Conservation (phyloP, 371 early-diverging fungal species). For the Rhizopus sp. region DNA sequence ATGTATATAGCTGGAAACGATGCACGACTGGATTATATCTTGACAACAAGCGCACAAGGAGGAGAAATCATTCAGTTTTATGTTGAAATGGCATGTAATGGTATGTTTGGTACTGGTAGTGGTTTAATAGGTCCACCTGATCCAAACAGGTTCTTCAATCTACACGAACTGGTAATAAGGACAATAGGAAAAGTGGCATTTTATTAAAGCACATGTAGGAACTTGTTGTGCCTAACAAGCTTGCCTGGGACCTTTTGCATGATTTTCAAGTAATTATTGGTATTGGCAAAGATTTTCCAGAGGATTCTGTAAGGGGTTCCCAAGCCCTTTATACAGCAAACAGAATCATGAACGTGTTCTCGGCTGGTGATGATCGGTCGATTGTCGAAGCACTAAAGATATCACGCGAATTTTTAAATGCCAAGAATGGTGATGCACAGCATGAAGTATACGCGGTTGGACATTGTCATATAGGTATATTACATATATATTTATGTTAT, state of each 20-base stretch:
- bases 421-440: slow-evolving; percentile 44
- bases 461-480: slow-evolving; percentile 39
- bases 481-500: background rate
- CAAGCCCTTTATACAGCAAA: slow-evolving; percentile 87
- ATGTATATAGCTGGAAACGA: slow-evolving; percentile 46
- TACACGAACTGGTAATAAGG: slow-evolving; percentile 39
- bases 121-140: slow-evolving; percentile 67
- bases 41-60: slow-evolving; percentile 63
- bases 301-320: slow-evolving; percentile 68
- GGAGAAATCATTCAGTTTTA: slow-evolving; percentile 76
- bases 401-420: slow-evolving; percentile 60
- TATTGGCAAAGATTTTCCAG: slow-evolving; percentile 75
- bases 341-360: slow-evolving; percentile 77
- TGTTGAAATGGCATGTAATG: slow-evolving; percentile 91
- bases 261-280: slow-evolving; percentile 83
- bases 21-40: slow-evolving; percentile 72
- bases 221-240: slow-evolving; percentile 70
- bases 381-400: slow-evolving; percentile 57
- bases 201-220: slow-evolving; percentile 31
- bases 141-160: slow-evolving; percentile 54
- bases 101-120: slow-evolving; percentile 80
- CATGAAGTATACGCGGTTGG: slow-evolving; percentile 39
- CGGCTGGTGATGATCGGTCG: slow-evolving; percentile 47
- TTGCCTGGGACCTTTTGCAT: slow-evolving; percentile 69
- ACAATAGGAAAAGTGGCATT: background rate